These are phyloP conservation scores for Leonotis leonurus DNA, from an alignment of 257 asterid species.

Conservation along the genomic window DNA sequence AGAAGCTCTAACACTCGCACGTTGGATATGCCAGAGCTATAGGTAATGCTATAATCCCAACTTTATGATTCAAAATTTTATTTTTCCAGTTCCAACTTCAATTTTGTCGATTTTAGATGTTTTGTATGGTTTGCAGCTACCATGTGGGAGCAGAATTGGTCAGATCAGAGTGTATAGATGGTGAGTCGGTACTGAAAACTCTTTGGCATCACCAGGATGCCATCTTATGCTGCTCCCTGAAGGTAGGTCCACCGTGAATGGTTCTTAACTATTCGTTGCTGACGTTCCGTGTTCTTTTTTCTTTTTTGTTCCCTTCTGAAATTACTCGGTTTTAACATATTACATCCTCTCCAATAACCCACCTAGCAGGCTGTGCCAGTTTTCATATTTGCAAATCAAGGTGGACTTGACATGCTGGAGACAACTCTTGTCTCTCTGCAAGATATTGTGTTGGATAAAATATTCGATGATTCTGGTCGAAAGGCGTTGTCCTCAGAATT, in stretches of 20 bases:
- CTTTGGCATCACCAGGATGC: conserved; percentile 92
- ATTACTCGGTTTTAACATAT: background rate
- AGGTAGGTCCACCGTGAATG: conserved; percentile 53
- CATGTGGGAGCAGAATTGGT: conserved; percentile 68
- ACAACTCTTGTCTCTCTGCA: conserved; percentile 77
- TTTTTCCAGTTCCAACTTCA: too few species aligned
- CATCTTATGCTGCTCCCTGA: conserved; percentile 78
- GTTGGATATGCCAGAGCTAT: conserved; percentile 90
- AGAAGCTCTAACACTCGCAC: conserved; percentile 68
- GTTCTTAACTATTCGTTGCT: background rate
- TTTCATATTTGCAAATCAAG: conserved; percentile 76
- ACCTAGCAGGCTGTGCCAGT: conserved; percentile 68
- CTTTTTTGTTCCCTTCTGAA: too few species aligned
- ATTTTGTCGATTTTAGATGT: background rate
- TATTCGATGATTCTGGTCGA: conserved; percentile 69
- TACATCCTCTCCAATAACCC: background rate
- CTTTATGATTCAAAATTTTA: background rate
- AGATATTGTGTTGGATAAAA: conserved; percentile 66
- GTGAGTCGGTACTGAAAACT: conserved; percentile 52
- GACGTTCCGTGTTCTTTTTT: too few species aligned
- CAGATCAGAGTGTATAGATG: conserved; percentile 30
- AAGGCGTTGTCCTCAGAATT: conserved; percentile 60
- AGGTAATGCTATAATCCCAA: conserved; percentile 27
- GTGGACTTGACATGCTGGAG: conserved; percentile 90
- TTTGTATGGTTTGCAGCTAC: conserved; percentile 35